Evolutionary conservation across 495 filamentous ascomycete genomes (phyloP), one percentile per base, ranked within the genome.

Genomic region (Penicillium bialowiezense): DNA sequence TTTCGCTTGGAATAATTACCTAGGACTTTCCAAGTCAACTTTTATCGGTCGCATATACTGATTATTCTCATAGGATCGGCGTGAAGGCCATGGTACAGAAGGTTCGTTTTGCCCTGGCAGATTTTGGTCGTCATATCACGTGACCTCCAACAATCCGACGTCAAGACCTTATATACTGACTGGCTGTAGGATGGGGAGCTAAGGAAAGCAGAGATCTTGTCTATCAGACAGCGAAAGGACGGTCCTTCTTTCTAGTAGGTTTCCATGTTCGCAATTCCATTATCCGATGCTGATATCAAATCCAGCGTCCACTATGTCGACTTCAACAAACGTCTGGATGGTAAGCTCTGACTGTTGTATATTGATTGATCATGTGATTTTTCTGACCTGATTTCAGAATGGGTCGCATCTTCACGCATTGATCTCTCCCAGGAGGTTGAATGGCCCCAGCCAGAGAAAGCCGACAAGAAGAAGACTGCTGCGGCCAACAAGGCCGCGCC

Each of bases 301-400:
- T 56, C 24, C 44, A 83, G 80, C 63, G 92, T 96, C 57, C 95
- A 98, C 67, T 98, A 97, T 69, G 90, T 96, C 50, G 95, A 97
- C 55, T 98, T 96, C 82, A 98, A 98, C 74, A 98, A 98, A 63
- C 93, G 93, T 74, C 80, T 98, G 14, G 93, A 98, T 68, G 80
- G 77, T 80, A 63, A 52, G 60, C 51, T 14, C 15, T 17, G 10
- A 19, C 35, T 14, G 7, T 18, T 12, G 17, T 10, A 12, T 4
- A 1, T 47, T 15, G 6, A 44, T 15, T 35, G 5, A 9, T 15
- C 31, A 14, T 14, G 29, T 14, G 15, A 35, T 58, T 58, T 70
- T 19, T 71, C 44, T 26, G 8, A 44, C n/a, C 0, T 28, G 10
- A n/a, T 34, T 1, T 5, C 29, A 81, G 92, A 98, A 79, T 97